Conservation (phyloP, 116 monocot species). For the Dioscorea cayenensis region DNA sequence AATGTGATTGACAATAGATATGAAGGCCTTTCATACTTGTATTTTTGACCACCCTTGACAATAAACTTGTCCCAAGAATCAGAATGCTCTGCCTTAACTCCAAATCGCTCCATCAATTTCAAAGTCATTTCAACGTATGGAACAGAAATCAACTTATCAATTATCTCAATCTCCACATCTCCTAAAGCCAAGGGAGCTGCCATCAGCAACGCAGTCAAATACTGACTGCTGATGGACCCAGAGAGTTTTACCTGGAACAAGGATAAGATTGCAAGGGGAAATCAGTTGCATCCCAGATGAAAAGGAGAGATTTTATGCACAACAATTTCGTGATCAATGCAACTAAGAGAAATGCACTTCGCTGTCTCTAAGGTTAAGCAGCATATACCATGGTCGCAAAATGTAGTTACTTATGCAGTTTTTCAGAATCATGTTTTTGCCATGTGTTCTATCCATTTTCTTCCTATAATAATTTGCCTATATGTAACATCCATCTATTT, state of each 20-base stretch:
- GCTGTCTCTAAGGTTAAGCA: too few relatives aligned
- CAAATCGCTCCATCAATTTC: conserved; percentile 96
- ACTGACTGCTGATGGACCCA: conserved; percentile 98
- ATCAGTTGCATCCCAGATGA: too few relatives aligned
- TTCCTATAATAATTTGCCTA: too few relatives aligned
- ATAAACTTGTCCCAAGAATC: conserved; percentile 78
- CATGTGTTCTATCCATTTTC: too few relatives aligned
- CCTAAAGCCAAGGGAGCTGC: conserved; percentile 88
- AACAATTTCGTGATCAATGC: too few relatives aligned
- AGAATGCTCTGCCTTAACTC: conserved; percentile 79
- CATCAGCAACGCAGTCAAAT: conserved; percentile 97
- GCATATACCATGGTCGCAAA: too few relatives aligned
- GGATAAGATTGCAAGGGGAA: too few relatives aligned
- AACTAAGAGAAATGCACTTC: too few relatives aligned
- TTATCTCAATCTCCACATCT: conserved; percentile 94
- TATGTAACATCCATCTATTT: too few relatives aligned
- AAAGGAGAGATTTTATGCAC: too few relatives aligned
- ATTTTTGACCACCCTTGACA: conserved; percentile 84
- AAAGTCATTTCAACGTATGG: conserved; percentile 99
- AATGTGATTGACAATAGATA: not conserved
- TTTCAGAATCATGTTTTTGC: too few relatives aligned
- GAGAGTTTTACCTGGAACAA: conserved; percentile 85
- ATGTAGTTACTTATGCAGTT: too few relatives aligned
- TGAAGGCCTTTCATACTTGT: conserved; percentile 47
- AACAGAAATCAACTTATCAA: conserved; percentile 94